phyloP scores from a whole-genome alignment of 1,284 basidiomycete species.

The Apiotrichum siamense region DNA sequence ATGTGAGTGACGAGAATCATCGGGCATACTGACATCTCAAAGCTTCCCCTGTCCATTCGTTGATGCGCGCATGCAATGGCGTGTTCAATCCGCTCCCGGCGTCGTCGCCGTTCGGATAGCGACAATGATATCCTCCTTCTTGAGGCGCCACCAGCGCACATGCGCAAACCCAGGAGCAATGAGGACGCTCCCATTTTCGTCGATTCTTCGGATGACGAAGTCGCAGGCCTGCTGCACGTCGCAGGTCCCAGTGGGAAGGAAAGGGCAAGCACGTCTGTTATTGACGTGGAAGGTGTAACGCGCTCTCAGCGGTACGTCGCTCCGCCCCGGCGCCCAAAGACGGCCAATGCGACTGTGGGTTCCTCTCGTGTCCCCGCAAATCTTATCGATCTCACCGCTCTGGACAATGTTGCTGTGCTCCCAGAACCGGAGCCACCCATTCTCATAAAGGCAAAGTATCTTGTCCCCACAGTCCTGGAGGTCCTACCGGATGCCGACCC shows the following conservation, averaged over 20 bases:
- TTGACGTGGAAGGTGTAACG: no score
- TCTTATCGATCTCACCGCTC: not conserved
- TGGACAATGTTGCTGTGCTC: not conserved
- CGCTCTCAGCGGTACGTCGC: no score
- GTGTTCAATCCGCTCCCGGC: not conserved
- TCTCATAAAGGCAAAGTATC: slow-evolving; percentile 14
- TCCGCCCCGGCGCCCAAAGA: no score
- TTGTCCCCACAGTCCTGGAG: slow-evolving; percentile 31
- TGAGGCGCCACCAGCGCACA: slow-evolving; percentile 19
- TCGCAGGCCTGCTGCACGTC: not conserved
- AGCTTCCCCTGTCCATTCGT: no score
- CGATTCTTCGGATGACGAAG: slow-evolving; percentile 11
- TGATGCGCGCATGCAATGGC: no score
- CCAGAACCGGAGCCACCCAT: not conserved
- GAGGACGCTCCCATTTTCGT: slow-evolving; percentile 20
- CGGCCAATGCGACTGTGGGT: not conserved
- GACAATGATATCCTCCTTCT: slow-evolving; percentile 16
- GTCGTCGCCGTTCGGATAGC: not conserved
- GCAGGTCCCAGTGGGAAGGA: no score
- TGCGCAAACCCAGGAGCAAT: slow-evolving; percentile 10
- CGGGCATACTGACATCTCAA: no score
- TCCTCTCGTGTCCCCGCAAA: not conserved
- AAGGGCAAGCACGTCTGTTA: not conserved
- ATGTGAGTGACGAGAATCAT: no score
- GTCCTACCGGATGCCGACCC: slow-evolving; percentile 37